These are phyloP conservation scores for Ophiocordyceps unilateralis DNA, from an alignment of 2,329 filamentous ascomycete species.

Conservation along the genomic window DNA sequence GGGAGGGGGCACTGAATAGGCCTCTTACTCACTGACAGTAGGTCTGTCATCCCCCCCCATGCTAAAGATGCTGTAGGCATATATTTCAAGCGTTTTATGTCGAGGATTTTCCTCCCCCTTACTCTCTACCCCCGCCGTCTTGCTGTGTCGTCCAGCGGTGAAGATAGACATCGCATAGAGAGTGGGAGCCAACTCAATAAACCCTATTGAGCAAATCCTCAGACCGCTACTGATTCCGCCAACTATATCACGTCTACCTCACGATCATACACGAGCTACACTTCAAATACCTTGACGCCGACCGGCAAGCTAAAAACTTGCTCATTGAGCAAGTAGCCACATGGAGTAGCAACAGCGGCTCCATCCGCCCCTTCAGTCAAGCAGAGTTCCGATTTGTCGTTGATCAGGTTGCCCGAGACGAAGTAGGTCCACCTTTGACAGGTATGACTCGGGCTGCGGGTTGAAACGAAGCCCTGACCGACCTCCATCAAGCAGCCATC, in stretches of 20 bases:
- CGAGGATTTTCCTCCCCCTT: no score
- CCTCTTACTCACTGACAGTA: no score
- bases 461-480: conserved; percentile 2
- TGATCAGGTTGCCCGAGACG: conserved; percentile 24
- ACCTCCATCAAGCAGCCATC: conserved; percentile 15
- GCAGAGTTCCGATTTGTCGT: conserved; percentile 14
- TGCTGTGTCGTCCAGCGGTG: no score
- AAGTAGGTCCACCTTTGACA: conserved; percentile 22
- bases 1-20: no score
- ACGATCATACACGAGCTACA: not conserved
- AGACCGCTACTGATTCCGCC: no score
- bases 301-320: conserved; percentile 29
- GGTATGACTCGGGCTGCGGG: not conserved
- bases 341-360: conserved; percentile 11
- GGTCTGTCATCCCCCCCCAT: no score
- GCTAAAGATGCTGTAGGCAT: no score
- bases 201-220: no score
- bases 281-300: conserved; percentile 10
- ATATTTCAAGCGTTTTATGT: no score
- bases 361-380: conserved; percentile 17
- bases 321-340: conserved; percentile 19
- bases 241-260: not conserved
- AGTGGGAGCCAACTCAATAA: no score
- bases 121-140: no score
- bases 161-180: no score